Base-by-base conservation (phyloP, 257 asterid species). In the Solanum neorickii region DNA sequence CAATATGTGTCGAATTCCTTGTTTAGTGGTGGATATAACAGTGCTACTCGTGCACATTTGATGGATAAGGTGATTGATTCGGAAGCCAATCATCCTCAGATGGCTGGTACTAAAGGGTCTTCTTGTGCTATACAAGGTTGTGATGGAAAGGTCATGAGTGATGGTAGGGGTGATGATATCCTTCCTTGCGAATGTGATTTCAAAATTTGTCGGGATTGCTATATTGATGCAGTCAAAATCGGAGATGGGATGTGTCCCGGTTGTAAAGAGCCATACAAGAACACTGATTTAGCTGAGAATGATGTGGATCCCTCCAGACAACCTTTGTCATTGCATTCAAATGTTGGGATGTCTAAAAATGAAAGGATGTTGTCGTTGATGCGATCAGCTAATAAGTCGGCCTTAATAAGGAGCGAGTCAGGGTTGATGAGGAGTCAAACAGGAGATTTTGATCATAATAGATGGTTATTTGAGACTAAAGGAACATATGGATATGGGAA, bases 51-150 rank as follows among this genome's bases (percentile, higher is more conserved):
- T 23, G 98, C 99, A 69, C 99, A 96, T 88, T 87, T 95, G 89
- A 96, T 96, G 99, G 98, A 96, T 88, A 96, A 96, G 92, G 99
- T 96, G 90, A 96, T 94, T 12, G 99, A 96, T 31, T 94, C 98
- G 0, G 98, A 94, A 86, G 88, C 95, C 44, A 94, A 86, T 86
- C 98, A 95, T 90, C 99, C 99, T 5, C 99, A 96, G 90, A 95
- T 95, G 98, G 98, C 97, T 44, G 98, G 98, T 42, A 91, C 92
- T 41, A 95, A 93, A 90, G 99, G 99, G 47, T 95, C 99, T 1
- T 93, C 94, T 0, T 96, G 99, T 87, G 92, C 98, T 5, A 86
- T 96, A 35, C 92, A 89, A 56, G 99, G 99, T 6, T 96, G 99
- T 42, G 98, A 96, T 88, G 99, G 97, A 8, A 94, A 93, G 56